phyloP scores from a whole-genome alignment of 1,284 basidiomycete genomes.

The Marasmius oreades region DNA sequence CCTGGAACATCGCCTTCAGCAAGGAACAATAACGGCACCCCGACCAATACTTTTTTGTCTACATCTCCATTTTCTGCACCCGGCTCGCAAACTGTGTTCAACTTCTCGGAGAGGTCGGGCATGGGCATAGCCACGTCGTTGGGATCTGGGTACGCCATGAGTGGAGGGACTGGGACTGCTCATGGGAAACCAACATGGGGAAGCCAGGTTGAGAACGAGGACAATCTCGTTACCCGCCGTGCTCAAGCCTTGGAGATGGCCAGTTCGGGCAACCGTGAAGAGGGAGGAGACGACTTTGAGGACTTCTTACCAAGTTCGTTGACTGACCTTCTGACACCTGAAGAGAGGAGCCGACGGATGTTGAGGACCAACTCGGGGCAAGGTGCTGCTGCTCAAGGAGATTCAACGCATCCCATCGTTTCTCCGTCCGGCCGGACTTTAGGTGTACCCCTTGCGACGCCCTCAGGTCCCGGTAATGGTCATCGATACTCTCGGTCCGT shows the following conservation, averaged over 20 bases:
- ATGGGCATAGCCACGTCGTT: not conserved
- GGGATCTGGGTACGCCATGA: not conserved
- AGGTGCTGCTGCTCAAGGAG: slow-evolving; percentile 21
- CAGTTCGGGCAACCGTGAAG: slow-evolving; percentile 37
- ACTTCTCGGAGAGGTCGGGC: not conserved
- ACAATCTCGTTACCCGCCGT: not conserved
- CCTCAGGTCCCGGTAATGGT: slow-evolving; percentile 28
- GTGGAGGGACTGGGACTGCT: slow-evolving; percentile 2
- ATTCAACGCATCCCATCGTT: not conserved
- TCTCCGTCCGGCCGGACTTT: slow-evolving; percentile 14
- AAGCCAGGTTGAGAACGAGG: not conserved
- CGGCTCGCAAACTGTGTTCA: slow-evolving; percentile 54
- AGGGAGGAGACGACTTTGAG: slow-evolving; percentile 76
- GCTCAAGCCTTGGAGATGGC: not conserved
- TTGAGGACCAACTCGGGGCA: slow-evolving; percentile 61
- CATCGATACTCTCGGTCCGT: slow-evolving; percentile 77
- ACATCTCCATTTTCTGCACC: slow-evolving; percentile 71
- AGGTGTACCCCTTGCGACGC: slow-evolving; percentile 18
- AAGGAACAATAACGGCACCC: slow-evolving; percentile 23
- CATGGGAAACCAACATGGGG: not conserved
- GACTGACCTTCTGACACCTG: slow-evolving; percentile 84
- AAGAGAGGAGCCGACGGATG: slow-evolving; percentile 74
- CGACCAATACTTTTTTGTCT: slow-evolving; percentile 33
- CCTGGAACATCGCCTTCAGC: slow-evolving; percentile 44
- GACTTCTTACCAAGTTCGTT: slow-evolving; percentile 85